Conservation (phyloP, 192 early-diverging fungal genomes). For the Umbelopsis isabellina region DNA sequence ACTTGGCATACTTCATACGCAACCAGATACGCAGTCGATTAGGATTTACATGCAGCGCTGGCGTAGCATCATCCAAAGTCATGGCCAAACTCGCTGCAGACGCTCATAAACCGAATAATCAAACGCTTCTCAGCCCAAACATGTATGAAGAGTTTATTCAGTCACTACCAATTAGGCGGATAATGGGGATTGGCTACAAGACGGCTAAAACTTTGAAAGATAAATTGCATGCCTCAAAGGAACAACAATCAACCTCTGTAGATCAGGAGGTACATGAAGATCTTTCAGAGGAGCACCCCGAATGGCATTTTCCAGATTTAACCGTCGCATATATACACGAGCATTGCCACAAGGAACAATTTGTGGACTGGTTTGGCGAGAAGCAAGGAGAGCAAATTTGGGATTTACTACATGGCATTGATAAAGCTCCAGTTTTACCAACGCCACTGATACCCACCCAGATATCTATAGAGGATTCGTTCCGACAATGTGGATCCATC, state of each 20-base stretch:
- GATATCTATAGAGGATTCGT: slow-evolving; percentile 48
- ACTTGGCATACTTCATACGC: slow-evolving; percentile 34
- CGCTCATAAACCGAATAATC: slow-evolving; percentile 38
- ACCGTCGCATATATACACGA: slow-evolving; percentile 19
- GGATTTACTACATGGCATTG: slow-evolving; percentile 37
- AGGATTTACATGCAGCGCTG: slow-evolving; percentile 43
- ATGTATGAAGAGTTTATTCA: not conserved
- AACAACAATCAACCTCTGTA: not conserved
- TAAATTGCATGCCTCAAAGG: not conserved
- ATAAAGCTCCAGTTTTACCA: slow-evolving; percentile 25
- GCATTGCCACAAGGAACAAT: not conserved
- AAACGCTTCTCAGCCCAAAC: slow-evolving; percentile 30
- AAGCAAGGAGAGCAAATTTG: not conserved
- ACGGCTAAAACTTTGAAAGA: not conserved
- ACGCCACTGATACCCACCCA: slow-evolving; percentile 28
- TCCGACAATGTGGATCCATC: slow-evolving; percentile 31
- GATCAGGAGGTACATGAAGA: not conserved
- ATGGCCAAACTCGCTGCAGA: slow-evolving; percentile 43
- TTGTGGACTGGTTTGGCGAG: slow-evolving; percentile 20
- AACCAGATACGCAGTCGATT: not conserved
- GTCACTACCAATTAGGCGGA: not conserved
- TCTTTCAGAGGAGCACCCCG: not conserved
- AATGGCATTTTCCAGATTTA: slow-evolving; percentile 11
- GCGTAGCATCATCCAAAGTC: slow-evolving; percentile 39
- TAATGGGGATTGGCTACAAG: slow-evolving; percentile 27